Conservation (phyloP, 2,329 filamentous ascomycete genomes). For the Ophidiomyces ophidiicola region DNA sequence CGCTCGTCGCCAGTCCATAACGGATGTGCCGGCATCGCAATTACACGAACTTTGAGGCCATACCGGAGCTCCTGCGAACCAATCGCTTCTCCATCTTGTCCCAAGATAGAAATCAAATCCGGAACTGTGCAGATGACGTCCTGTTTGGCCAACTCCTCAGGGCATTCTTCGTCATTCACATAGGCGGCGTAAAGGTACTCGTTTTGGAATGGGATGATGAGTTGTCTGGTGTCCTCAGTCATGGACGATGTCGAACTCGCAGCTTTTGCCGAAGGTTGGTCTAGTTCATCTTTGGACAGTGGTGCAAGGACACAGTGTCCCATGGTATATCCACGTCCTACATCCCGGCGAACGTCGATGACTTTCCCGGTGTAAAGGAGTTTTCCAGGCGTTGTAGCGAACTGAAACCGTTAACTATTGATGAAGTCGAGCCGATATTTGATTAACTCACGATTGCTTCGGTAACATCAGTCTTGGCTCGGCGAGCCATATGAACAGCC, state of each 20-base stretch:
- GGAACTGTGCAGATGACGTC: constrained; percentile 24
- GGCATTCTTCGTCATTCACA: constrained; percentile 12
- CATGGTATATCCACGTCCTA: constrained; percentile 31
- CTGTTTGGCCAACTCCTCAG: constrained; percentile 10
- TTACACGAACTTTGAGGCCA: constrained; percentile 40
- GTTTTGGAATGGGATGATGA: constrained; percentile 23
- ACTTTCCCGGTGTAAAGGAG: constrained; percentile 37
- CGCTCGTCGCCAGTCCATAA: constrained; percentile 35
- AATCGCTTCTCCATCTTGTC: constrained; percentile 39
- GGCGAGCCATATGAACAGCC: constrained; percentile 19
- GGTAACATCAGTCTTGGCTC: constrained; percentile 25
- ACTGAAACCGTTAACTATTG: constrained; percentile 14
- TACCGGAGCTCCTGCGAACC: constrained; percentile 42
- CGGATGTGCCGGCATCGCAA: constrained; percentile 40
- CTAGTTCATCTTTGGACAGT: constrained; percentile 15
- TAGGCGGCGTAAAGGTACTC: constrained; percentile 21
- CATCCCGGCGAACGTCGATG: constrained; percentile 29
- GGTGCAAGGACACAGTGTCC: constrained; percentile 23
- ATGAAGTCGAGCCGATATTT: background rate
- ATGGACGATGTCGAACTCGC: background rate
- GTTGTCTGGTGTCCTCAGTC: constrained; percentile 14
- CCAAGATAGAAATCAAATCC: constrained; percentile 30
- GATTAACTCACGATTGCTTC: constrained; percentile 30
- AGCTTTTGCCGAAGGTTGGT: constrained; percentile 6
- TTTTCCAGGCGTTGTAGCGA: constrained; percentile 23